phyloP scores from a whole-genome alignment of 805 yeast species.

The Tetrapisispora arboricola region DNA sequence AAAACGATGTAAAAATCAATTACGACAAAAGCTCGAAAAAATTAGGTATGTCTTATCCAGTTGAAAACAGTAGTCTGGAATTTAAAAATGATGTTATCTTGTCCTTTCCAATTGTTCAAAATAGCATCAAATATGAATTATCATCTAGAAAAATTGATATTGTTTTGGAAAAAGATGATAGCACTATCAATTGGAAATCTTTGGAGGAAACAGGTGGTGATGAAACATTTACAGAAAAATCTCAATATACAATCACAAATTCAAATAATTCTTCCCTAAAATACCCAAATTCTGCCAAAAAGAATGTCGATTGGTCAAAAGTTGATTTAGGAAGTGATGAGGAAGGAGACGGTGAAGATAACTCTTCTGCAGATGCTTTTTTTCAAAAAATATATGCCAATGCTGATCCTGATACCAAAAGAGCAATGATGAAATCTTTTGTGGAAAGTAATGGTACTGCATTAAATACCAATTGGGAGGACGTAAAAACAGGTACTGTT shows the following conservation, averaged over 20 bases:
- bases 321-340: slow-evolving; percentile 37
- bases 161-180: slow-evolving; percentile 37
- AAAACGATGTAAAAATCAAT: slow-evolving; percentile 31
- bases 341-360: slow-evolving; percentile 34
- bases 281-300: slow-evolving; percentile 59
- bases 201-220: slow-evolving; percentile 23
- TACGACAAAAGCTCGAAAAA: slow-evolving; percentile 30
- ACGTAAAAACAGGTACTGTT: slow-evolving; percentile 56
- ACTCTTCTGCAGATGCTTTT: slow-evolving; percentile 50
- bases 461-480: slow-evolving; percentile 87
- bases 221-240: background rate
- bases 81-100: slow-evolving; percentile 51
- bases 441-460: slow-evolving; percentile 92
- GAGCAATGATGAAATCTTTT: slow-evolving; percentile 96
- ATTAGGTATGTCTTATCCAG: slow-evolving; percentile 23
- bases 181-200: slow-evolving; percentile 41
- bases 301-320: slow-evolving; percentile 60
- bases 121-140: slow-evolving; percentile 37
- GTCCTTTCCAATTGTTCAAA: slow-evolving; percentile 39
- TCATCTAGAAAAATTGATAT: slow-evolving; percentile 71
- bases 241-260: background rate
- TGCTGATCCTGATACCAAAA: slow-evolving; percentile 76
- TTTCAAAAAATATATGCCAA: slow-evolving; percentile 63
- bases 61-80: slow-evolving; percentile 34
- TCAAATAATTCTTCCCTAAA: background rate